Conservation (phyloP, 2,329 filamentous ascomycete species). For the Beauveria scarabaeidicola region DNA sequence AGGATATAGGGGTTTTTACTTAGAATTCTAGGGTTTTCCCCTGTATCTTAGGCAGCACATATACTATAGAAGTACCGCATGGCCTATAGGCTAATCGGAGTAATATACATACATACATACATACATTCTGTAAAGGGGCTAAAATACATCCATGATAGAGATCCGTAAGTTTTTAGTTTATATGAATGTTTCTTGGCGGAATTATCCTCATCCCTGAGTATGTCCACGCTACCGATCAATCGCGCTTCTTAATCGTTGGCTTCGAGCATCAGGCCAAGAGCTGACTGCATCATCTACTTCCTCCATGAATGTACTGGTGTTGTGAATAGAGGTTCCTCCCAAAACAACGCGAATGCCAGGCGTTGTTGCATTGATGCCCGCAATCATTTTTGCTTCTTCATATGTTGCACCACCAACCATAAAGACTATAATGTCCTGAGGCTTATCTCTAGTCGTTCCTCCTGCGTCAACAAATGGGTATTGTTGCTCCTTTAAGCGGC, state of each 20-base stretch:
- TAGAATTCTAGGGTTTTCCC: too few species aligned
- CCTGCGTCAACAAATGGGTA: conserved; percentile 92
- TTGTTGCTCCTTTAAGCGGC: conserved; percentile 72
- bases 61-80: too few species aligned
- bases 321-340: conserved; percentile 81
- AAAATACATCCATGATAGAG: too few species aligned
- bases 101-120: too few species aligned
- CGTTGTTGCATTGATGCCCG: conserved; percentile 85
- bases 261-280: conserved; percentile 62
- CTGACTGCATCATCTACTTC: conserved; percentile 85
- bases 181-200: too few species aligned
- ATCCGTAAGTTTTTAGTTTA: too few species aligned
- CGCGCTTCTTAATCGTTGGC: not conserved
- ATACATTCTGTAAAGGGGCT: too few species aligned
- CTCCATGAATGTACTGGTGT: conserved; percentile 78
- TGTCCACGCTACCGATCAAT: too few species aligned
- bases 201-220: too few species aligned
- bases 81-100: too few species aligned
- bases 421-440: conserved; percentile 92
- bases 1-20: too few species aligned
- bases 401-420: conserved; percentile 91
- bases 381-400: conserved; percentile 92
- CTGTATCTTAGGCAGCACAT: too few species aligned
- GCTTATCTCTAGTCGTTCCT: conserved; percentile 82
- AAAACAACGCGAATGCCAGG: conserved; percentile 84